Percentiles rank a stretch among this genome's conserved stretches.
Conservation (phyloP, 495 filamentous ascomycete species). For the Geopyxis carbonaria region DNA sequence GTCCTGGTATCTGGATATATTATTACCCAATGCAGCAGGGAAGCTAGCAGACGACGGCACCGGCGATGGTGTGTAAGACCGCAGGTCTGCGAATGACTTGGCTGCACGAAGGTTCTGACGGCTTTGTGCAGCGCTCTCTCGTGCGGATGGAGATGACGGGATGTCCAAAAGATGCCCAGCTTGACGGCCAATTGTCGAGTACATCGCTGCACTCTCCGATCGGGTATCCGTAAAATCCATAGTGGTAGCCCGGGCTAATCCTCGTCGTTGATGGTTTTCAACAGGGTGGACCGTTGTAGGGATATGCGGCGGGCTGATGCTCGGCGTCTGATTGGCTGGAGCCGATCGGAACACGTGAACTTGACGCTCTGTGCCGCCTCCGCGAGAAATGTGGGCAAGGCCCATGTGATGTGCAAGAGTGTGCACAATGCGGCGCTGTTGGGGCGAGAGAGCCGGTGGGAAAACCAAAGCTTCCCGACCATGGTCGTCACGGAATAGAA, state of each 20-base stretch:
- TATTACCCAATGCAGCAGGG: slow-evolving; percentile 49
- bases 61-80: slow-evolving; percentile 87
- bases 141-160: slow-evolving; percentile 59
- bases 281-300: slow-evolving; percentile 45
- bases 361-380: slow-evolving; percentile 67
- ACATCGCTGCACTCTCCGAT: slow-evolving; percentile 46
- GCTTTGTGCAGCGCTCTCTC: slow-evolving; percentile 34
- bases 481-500: slow-evolving; percentile 69
- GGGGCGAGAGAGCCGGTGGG: slow-evolving; percentile 57
- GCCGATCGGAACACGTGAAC: slow-evolving; percentile 68
- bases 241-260: slow-evolving; percentile 84
- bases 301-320: slow-evolving; percentile 49
- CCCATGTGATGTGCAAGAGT: slow-evolving; percentile 91
- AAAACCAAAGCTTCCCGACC: slow-evolving; percentile 67
- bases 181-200: slow-evolving; percentile 59
- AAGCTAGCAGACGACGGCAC: slow-evolving; percentile 79
- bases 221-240: slow-evolving; percentile 92
- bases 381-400: slow-evolving; percentile 73
- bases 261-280: slow-evolving; percentile 55
- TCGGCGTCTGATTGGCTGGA: slow-evolving; percentile 26
- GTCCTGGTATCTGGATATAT: slow-evolving; percentile 47
- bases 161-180: slow-evolving; percentile 63
- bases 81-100: slow-evolving; percentile 91
- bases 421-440: slow-evolving; percentile 76
- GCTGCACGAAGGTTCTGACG: slow-evolving; percentile 73